These are phyloP conservation scores for Panicum virgatum DNA, from an alignment of 202 grass and related monocot species.

Conservation along the genomic window DNA sequence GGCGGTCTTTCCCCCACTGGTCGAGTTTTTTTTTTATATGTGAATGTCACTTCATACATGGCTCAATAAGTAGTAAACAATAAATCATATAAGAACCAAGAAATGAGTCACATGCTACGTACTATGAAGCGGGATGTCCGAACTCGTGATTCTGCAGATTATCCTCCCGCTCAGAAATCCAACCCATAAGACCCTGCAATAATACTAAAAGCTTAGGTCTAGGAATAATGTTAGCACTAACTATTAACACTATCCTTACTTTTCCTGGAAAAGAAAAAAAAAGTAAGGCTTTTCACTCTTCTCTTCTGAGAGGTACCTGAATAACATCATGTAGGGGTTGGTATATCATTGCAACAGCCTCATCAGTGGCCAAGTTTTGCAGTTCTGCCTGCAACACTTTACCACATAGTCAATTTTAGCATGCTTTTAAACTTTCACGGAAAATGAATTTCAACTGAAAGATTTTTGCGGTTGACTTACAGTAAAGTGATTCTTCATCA, in stretches of 20 bases:
- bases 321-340: slow-evolving; percentile 72
- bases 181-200: slow-evolving; percentile 69
- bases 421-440: not conserved
- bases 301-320: slow-evolving; percentile 48
- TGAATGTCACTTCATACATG: not conserved
- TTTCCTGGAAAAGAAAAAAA: slow-evolving; percentile 13
- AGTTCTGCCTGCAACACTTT: slow-evolving; percentile 69
- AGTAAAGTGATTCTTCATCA: slow-evolving; percentile 72
- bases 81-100: slow-evolving; percentile 34
- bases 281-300: not conserved
- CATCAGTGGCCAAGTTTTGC: slow-evolving; percentile 55
- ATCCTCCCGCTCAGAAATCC: slow-evolving; percentile 60
- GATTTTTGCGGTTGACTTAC: slow-evolving; percentile 40
- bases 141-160: slow-evolving; percentile 61
- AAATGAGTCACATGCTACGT: slow-evolving; percentile 37
- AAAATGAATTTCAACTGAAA: slow-evolving; percentile 19
- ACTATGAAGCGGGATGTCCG: slow-evolving; percentile 79
- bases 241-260: slow-evolving; percentile 1
- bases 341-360: slow-evolving; percentile 66
- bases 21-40: no score
- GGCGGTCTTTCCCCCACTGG: no score
- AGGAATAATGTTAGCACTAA: not conserved
- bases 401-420: slow-evolving; percentile 27
- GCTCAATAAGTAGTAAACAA: slow-evolving; percentile 19
- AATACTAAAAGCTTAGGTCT: slow-evolving; percentile 40